Evolutionary conservation across 2,329 filamentous ascomycete species (phyloP), one percentile per base, ranked within the genome.

Genomic region (Thelonectria rubi): DNA sequence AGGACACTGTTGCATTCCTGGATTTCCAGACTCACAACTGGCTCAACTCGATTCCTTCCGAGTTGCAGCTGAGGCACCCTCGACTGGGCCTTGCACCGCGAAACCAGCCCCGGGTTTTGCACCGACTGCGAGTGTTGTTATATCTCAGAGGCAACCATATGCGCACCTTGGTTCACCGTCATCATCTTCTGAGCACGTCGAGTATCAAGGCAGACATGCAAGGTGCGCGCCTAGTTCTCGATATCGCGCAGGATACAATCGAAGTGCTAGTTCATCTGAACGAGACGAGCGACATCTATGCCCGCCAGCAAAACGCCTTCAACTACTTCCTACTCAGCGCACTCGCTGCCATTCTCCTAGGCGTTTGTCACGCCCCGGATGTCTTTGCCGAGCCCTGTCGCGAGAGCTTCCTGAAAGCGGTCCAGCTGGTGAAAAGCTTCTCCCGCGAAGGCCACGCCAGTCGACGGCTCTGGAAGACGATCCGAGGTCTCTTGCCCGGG

Each of bases 91-190:
- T 73, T 3, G 71, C 74, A 1, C 68, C 73, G 0, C 63, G 65
- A 3, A 66, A 72, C 1, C 76, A 77, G 20, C 75, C 77, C 0
- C 74, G 74, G 12, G 74, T 77, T 4, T 67, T 78, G 3, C 79
- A 79, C 52, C 78, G 79, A 30, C 65, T 81, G 1, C 78, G 79
- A 0, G 76, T 80, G 0, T 64, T 82, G 2, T 67, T 81, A 1
- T 80, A 81, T 40, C 73, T 83, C 0, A 77, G 81, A 4, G 80
- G 77, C 0, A 83, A 83, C 51, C 78, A 82, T 52, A 73, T 79
- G 4, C 78, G 79, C 3, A 81, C 79, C 15, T 68, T 82, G 3
- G 79, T 83, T 2, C 78, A 82, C 51, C 74, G 81, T 0, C 77
- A 81, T 21, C 75, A 80, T 18, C 69, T 82, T 0, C 72, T 81